These are phyloP conservation scores for Komagataea norvegica DNA, from an alignment of 1,139 yeast species.

Conservation along the genomic window DNA sequence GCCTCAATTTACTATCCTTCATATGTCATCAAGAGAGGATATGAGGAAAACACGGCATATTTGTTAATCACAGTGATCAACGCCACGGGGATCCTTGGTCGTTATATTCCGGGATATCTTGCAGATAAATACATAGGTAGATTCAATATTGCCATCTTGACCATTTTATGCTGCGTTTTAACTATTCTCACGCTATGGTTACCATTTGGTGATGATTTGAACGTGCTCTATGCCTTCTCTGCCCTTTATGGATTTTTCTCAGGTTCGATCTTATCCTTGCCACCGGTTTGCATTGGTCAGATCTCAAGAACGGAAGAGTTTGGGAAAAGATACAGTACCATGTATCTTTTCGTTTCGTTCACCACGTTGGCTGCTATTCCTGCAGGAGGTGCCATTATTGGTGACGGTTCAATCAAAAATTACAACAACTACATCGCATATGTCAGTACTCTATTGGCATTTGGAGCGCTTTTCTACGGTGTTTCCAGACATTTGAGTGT, in stretches of 20 bases:
- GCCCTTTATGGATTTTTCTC: conserved; percentile 49
- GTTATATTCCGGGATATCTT: conserved; percentile 44
- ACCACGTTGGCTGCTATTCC: conserved; percentile 44
- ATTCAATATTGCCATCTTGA: conserved; percentile 44
- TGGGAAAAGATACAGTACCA: conserved; percentile 46
- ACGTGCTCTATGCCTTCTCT: conserved; percentile 35
- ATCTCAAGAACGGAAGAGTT: conserved; percentile 49
- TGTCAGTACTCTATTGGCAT: conserved; percentile 33
- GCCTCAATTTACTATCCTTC: conserved; percentile 45
- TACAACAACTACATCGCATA: conserved; percentile 36
- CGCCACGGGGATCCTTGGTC: conserved; percentile 43
- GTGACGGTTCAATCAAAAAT: conserved; percentile 29
- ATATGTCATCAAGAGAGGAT: conserved; percentile 43
- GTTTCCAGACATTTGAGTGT: conserved; percentile 35
- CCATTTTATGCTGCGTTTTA: conserved; percentile 34
- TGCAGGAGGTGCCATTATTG: conserved; percentile 37
- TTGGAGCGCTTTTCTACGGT: conserved; percentile 28
- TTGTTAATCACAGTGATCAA: conserved; percentile 44
- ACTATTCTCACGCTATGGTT: conserved; percentile 47
- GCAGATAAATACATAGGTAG: conserved; percentile 48
- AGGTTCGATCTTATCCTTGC: conserved; percentile 41
- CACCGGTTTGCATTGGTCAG: conserved; percentile 52
- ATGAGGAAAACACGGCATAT: conserved; percentile 39
- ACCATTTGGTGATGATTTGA: conserved; percentile 43
- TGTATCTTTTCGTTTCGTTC: conserved; percentile 40